phyloP scores from a whole-genome alignment of 495 filamentous ascomycete species.

The Aspergillus bertholletiae region DNA sequence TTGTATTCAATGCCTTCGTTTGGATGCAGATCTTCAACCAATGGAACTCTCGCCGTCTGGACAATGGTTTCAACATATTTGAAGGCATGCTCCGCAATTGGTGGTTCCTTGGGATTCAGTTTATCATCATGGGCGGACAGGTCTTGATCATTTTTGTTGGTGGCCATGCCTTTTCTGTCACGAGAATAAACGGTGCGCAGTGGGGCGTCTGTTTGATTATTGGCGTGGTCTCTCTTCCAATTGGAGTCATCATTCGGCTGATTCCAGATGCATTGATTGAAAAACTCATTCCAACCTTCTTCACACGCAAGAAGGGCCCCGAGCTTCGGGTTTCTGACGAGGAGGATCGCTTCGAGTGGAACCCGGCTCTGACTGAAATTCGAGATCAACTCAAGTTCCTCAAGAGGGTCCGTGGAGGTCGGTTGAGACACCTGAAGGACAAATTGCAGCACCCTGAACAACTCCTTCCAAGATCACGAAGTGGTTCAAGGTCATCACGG shows the following conservation, averaged over 20 bases:
- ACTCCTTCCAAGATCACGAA: constrained; percentile 67
- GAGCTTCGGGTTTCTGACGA: constrained; percentile 68
- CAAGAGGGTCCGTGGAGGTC: constrained; percentile 74
- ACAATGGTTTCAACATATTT: constrained; percentile 88
- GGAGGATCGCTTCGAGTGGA: constrained; percentile 67
- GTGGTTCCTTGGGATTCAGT: constrained; percentile 80
- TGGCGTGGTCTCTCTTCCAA: constrained; percentile 65
- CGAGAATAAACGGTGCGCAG: constrained; percentile 57
- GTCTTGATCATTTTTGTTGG: constrained; percentile 76
- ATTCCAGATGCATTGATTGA: constrained; percentile 66
- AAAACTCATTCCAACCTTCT: constrained; percentile 51
- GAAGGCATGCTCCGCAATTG: constrained; percentile 74
- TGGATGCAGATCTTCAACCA: constrained; percentile 97
- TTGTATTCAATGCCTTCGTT: constrained; percentile 89
- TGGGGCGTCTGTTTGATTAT: constrained; percentile 75
- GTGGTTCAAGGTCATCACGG: constrained; percentile 52
- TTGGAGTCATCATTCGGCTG: constrained; percentile 68
- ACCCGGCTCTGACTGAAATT: constrained; percentile 61
- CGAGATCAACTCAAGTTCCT: constrained; percentile 74
- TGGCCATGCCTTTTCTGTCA: constrained; percentile 65
- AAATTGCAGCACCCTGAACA: constrained; percentile 77
- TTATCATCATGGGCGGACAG: constrained; percentile 81
- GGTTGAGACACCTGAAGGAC: constrained; percentile 82
- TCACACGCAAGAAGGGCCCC: constrained; percentile 44
- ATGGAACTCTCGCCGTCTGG: constrained; percentile 79